Percentiles rank a stretch among this genome's conserved stretches.
phyloP scores from a whole-genome alignment of 208 protist genomes.

The Trypanosoma vivax region DNA sequence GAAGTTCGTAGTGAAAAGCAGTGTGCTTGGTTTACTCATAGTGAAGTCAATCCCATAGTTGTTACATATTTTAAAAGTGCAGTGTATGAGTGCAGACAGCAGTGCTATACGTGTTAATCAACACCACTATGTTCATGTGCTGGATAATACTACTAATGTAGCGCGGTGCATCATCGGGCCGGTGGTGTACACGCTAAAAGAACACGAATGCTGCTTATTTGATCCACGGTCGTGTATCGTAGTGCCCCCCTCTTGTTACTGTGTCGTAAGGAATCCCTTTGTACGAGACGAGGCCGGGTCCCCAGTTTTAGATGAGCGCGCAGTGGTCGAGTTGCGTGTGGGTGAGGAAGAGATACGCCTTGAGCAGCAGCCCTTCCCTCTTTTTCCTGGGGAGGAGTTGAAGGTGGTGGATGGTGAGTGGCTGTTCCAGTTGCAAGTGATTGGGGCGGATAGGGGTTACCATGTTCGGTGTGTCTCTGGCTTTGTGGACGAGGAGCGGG shows the following conservation, averaged over 20 bases:
- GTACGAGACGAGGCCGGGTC: constrained; percentile 31
- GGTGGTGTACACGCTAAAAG: constrained; percentile 86
- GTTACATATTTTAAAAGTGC: too few species aligned
- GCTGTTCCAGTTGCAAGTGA: constrained; percentile 66
- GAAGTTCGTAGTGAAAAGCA: too few species aligned
- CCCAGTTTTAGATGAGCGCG: constrained; percentile 41
- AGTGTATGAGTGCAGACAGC: neutral
- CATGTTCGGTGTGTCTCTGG: constrained; percentile 80
- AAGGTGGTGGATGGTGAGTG: constrained; percentile 22
- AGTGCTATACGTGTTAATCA: constrained; percentile 88
- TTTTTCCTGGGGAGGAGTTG: constrained; percentile 86
- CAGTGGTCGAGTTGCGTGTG: constrained; percentile 81
- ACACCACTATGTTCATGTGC: constrained; percentile 90
- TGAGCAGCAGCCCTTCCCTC: constrained; percentile 86
- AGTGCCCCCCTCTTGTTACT: constrained; percentile 66
- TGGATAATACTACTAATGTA: constrained; percentile 93
- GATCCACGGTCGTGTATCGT: constrained; percentile 69
- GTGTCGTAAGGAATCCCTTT: constrained; percentile 63
- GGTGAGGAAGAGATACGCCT: constrained; percentile 91
- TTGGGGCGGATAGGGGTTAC: constrained; percentile 74
- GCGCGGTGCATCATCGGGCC: constrained; percentile 83
- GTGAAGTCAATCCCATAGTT: too few species aligned
- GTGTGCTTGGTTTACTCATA: too few species aligned
- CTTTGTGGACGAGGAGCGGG: constrained; percentile 26
- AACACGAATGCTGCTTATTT: constrained; percentile 89